Evolutionary conservation across 805 yeast species (phyloP).

Genomic region (Starmerella geochares): DNA sequence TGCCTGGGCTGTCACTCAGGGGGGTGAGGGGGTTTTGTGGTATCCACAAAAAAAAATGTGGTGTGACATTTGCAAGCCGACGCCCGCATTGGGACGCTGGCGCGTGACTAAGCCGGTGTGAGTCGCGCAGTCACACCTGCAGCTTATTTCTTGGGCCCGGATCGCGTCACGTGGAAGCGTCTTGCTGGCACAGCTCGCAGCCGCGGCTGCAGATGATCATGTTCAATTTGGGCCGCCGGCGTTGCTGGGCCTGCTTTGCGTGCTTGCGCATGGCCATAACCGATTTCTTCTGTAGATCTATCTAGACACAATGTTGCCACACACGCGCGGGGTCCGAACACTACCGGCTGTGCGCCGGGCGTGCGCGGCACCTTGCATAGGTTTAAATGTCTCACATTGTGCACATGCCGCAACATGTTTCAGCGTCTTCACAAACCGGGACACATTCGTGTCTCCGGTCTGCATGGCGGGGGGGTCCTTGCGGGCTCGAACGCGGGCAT

Average conservation of each 20-base stretch:
- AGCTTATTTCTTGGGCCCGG: background rate
- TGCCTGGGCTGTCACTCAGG: conserved; percentile 6
- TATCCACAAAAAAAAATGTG: background rate
- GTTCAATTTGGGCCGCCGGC: too few species aligned
- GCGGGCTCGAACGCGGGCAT: too few species aligned
- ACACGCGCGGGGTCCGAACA: too few species aligned
- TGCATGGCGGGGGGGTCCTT: too few species aligned
- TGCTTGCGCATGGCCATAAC: too few species aligned
- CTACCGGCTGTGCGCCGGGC: too few species aligned
- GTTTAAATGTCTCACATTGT: background rate
- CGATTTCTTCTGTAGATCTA: too few species aligned
- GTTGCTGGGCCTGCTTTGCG: too few species aligned
- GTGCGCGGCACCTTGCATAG: too few species aligned
- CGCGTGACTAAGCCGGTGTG: conserved; percentile 1
- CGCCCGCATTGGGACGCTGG: conserved; percentile 5
- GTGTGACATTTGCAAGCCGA: conserved; percentile 6
- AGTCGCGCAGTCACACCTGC: conserved; percentile 9
- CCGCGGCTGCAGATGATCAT: background rate
- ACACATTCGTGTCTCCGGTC: too few species aligned
- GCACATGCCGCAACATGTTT: background rate
- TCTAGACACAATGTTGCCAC: too few species aligned
- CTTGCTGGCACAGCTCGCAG: background rate
- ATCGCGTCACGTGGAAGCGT: background rate
- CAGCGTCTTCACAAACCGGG: too few species aligned
- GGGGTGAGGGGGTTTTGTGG: conserved; percentile 2